Conservation (phyloP, 129 eudicot genomes). For the Pulicaria dysenterica region DNA sequence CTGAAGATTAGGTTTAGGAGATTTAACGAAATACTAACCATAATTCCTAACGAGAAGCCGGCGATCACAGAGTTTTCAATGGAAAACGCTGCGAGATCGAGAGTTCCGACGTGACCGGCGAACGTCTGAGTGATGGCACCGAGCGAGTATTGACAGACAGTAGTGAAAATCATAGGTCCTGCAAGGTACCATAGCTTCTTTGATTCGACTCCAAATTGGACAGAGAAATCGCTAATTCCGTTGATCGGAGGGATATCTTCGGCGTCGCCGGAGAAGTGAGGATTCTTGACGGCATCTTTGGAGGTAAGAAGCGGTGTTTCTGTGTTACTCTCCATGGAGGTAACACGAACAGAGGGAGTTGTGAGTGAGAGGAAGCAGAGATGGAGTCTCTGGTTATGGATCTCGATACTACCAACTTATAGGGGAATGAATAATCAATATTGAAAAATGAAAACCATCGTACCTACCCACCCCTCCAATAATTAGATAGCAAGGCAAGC, state of each 20-base stretch:
- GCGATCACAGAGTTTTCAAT: conserved; percentile 53
- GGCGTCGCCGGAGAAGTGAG: conserved; percentile 47
- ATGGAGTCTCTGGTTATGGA: not conserved
- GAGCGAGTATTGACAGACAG: conserved; percentile 52
- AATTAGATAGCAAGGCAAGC: no score
- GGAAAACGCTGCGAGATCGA: conserved; percentile 48
- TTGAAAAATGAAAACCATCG: no score
- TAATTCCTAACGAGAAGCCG: conserved; percentile 62
- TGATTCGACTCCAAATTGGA: conserved; percentile 51
- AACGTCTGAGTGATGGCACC: conserved; percentile 56
- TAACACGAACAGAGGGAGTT: not conserved
- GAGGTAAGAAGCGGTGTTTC: conserved; percentile 32
- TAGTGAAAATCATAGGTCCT: conserved; percentile 55
- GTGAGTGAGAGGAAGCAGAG: conserved; percentile 4
- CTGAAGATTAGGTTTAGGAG: not conserved
- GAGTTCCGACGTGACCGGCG: conserved; percentile 49
- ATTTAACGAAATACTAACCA: conserved; percentile 42
- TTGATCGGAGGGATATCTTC: conserved; percentile 51
- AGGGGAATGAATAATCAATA: no score
- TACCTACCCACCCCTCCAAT: no score
- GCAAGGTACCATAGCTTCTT: conserved; percentile 57
- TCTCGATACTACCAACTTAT: not conserved
- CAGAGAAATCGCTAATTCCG: conserved; percentile 37
- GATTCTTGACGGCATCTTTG: conserved; percentile 5
- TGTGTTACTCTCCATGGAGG: conserved; percentile 27